Percentiles rank a stretch among this genome's conserved stretches.
Evolutionary conservation across 495 filamentous ascomycete genomes (phyloP).

Genomic region (Haplographium delicatum): DNA sequence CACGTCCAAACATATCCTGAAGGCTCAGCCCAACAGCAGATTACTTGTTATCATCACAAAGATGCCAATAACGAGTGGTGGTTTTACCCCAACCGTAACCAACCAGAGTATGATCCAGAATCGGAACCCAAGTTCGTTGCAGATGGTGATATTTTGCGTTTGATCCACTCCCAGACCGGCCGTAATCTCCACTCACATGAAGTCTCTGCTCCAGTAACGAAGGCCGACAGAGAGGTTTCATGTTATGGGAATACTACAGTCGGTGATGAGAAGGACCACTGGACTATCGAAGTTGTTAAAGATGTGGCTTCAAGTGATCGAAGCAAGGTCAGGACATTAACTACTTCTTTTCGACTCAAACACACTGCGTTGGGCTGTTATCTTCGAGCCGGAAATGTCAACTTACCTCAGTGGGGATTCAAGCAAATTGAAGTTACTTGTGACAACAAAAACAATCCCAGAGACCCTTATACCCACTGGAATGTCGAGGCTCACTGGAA

Average conservation of each 20-base stretch:
- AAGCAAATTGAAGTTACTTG: constrained; percentile 99
- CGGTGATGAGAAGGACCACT: constrained; percentile 97
- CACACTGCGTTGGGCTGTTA: constrained; percentile 86
- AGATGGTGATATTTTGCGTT: constrained; percentile 72
- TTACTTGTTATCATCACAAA: constrained; percentile 99
- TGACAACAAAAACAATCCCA: constrained; percentile 85
- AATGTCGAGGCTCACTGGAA: constrained; percentile 95
- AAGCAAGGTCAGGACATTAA: constrained; percentile 84
- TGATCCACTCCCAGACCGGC: constrained; percentile 93
- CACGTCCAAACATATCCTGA: constrained; percentile 96
- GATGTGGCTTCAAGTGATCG: constrained; percentile 83
- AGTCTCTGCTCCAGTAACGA: constrained; percentile 81
- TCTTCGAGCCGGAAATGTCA: constrained; percentile 90
- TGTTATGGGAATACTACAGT: constrained; percentile 95
- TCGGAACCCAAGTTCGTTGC: constrained; percentile 66
- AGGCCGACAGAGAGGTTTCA: constrained; percentile 87
- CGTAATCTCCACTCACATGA: constrained; percentile 94
- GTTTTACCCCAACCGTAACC: constrained; percentile 84
- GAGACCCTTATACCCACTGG: constrained; percentile 96
- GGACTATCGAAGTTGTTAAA: constrained; percentile 85
- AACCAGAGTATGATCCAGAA: constrained; percentile 66
- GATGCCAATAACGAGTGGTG: constrained; percentile 99
- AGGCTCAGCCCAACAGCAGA: constrained; percentile 89
- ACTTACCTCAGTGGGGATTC: constrained; percentile 98
- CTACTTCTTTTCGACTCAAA: constrained; percentile 85